Percentiles rank a stretch among this genome's conserved stretches.
Conservation (phyloP, 2,329 filamentous ascomycete species). For the Aureobasidium sp. region DNA sequence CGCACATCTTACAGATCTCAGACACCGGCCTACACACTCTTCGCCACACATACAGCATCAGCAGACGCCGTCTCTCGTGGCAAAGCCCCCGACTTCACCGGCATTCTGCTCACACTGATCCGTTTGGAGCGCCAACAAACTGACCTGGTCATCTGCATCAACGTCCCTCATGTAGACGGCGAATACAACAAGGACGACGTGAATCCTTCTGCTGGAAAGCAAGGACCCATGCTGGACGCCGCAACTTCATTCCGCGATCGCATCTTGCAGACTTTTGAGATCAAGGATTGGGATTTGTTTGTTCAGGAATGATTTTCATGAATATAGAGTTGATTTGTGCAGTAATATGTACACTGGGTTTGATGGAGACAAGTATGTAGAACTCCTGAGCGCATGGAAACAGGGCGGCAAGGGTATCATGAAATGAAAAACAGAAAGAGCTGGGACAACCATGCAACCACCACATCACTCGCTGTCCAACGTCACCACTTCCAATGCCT, state of each 20-base stretch:
- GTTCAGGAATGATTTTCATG: slow-evolving; percentile 23
- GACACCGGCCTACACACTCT: slow-evolving; percentile 60
- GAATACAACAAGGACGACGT: slow-evolving; percentile 69
- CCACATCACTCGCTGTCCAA: slow-evolving; percentile 20
- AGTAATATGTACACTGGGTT: background rate
- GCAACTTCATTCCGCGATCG: slow-evolving; percentile 58
- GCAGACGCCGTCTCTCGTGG: slow-evolving; percentile 23
- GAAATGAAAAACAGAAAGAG: slow-evolving; percentile 7
- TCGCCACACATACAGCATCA: slow-evolving; percentile 49
- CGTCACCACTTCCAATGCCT: slow-evolving; percentile 20
- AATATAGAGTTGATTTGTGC: background rate
- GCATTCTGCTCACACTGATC: slow-evolving; percentile 69
- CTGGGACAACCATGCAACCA: background rate
- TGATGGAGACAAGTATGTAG: background rate
- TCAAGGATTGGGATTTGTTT: slow-evolving; percentile 78
- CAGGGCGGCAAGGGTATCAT: background rate
- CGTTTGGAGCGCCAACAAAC: slow-evolving; percentile 68
- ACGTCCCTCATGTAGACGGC: slow-evolving; percentile 74
- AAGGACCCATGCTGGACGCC: slow-evolving; percentile 59
- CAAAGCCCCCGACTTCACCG: slow-evolving; percentile 49
- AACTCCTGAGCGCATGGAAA: background rate
- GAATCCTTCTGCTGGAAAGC: slow-evolving; percentile 57
- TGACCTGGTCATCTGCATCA: slow-evolving; percentile 79
- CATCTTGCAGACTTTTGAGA: slow-evolving; percentile 66
- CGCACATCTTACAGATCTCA: slow-evolving; percentile 36